These are phyloP conservation scores for Rugosomyces carneus DNA, from an alignment of 1,284 basidiomycete species.

Conservation along the genomic window DNA sequence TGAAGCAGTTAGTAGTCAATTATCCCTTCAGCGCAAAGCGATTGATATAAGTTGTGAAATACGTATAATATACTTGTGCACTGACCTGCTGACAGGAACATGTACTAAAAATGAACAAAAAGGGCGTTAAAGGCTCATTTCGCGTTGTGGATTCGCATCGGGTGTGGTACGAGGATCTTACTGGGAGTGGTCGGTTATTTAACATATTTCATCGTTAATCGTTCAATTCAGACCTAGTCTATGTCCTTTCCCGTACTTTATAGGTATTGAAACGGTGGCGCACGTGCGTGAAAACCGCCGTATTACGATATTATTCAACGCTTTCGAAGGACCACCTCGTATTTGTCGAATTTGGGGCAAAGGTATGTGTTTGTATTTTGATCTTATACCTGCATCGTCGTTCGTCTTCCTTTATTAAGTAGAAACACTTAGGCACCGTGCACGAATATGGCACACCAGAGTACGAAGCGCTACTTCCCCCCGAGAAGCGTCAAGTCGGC, in stretches of 20 bases:
- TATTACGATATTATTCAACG: constrained; percentile 51
- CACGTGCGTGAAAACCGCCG: constrained; percentile 53
- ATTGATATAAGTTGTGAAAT: no score
- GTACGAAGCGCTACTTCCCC: constrained; percentile 40
- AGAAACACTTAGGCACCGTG: constrained; percentile 44
- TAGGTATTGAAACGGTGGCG: constrained; percentile 54
- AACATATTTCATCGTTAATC: not conserved
- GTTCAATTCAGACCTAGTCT: not conserved
- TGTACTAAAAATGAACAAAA: no score
- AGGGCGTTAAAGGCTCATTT: constrained; percentile 42
- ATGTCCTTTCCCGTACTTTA: no score
- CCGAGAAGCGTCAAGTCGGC: constrained; percentile 35
- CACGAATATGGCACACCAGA: constrained; percentile 47
- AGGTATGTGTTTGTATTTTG: constrained; percentile 34
- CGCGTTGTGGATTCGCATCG: constrained; percentile 40
- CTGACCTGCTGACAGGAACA: no score
- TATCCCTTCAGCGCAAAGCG: no score
- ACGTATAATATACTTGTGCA: no score
- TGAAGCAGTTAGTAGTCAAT: no score
- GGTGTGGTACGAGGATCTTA: constrained; percentile 58
- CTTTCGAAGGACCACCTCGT: constrained; percentile 46
- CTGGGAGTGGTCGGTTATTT: constrained; percentile 41
- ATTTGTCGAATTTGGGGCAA: constrained; percentile 50
- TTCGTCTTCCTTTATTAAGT: no score
- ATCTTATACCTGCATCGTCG: no score